Evolutionary conservation across 345 rosid species (phyloP), one percentile per base, ranked within the genome.

Genomic region (Sisymbrium altissimum): DNA sequence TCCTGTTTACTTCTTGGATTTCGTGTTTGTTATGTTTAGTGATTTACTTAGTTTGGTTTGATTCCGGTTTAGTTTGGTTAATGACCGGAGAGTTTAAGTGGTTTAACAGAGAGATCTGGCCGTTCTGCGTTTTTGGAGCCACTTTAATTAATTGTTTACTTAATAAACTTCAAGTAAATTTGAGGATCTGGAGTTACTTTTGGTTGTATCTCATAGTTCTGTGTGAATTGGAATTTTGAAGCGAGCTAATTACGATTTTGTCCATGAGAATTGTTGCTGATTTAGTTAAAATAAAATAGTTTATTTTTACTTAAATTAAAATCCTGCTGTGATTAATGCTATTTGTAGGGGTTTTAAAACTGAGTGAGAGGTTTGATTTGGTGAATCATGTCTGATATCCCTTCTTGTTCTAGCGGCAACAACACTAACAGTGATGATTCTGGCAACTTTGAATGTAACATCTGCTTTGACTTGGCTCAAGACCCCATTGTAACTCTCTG

Each of bases 401-500:
- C 97, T 25, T 77, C 80, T 64, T 77, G 80, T 71, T 78, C 92
- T 56, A 86, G 74, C 73, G 85, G 86, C 19, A 82, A 74, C 78
- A 85, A 72, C 77, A 84, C 85, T 43, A 78, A 77, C 77, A 86
- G 64, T 76, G 76, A 84, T 18, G 96, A 89, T 60, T 92, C 90
- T 6, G 83, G 98, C 72, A 70, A 84, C 64, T 96, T 96, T 27
- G 99, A 96, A 72, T 96, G 99, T 89, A 96, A 96, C 78, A 96
- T 96, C 56, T 96, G 99, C 85, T 92, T 96, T 14, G 99, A 96
- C 80, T 85, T 92, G 73, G 97, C 99, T 55, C 99, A 96, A 83
- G 97, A 96, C 68, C 99, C 99, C 0, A 92, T 96, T 75, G 98
- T 96, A 12, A 96, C 99, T 55, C 79, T 96, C 60, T 96, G 99